phyloP scores from a whole-genome alignment of 2,329 filamentous ascomycete species.

The Calycina herbarum region DNA sequence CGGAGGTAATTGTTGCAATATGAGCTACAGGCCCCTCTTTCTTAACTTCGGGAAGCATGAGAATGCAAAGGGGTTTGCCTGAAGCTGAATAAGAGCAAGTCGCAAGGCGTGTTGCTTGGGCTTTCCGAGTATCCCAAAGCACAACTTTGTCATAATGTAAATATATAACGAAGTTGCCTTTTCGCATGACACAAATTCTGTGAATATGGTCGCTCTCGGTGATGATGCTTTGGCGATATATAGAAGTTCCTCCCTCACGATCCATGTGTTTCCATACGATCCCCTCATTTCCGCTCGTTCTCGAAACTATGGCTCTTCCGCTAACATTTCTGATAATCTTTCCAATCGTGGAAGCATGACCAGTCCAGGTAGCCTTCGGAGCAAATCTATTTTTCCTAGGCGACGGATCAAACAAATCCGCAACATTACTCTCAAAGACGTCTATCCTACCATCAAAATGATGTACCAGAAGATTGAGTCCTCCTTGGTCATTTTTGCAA shows the following conservation, averaged over 20 bases:
- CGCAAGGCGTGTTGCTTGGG: constrained; percentile 58
- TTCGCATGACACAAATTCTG: constrained; percentile 74
- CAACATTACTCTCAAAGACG: constrained; percentile 76
- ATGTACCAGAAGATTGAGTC: constrained; percentile 74
- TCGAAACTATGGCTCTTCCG: constrained; percentile 76
- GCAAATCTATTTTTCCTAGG: constrained; percentile 59
- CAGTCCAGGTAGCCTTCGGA: constrained; percentile 72
- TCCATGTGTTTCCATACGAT: constrained; percentile 77
- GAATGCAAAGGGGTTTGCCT: constrained; percentile 76
- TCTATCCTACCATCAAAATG: constrained; percentile 83
- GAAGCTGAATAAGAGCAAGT: constrained; percentile 57
- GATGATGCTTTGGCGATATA: constrained; percentile 69
- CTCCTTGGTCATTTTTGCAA: constrained; percentile 63
- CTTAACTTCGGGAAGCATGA: constrained; percentile 69
- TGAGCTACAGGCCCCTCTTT: constrained; percentile 57
- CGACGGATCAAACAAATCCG: constrained; percentile 76
- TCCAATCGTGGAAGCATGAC: constrained; percentile 76
- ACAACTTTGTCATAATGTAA: constrained; percentile 69
- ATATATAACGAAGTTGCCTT: constrained; percentile 79
- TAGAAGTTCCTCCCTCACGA: constrained; percentile 49
- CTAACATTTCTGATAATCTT: constrained; percentile 86
- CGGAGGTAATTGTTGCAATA: constrained; percentile 79
- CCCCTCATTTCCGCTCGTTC: constrained; percentile 75
- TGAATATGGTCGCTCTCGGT: constrained; percentile 71
- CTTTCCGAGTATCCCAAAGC: constrained; percentile 74